Evolutionary conservation across 805 yeast species (phyloP), one percentile per base, ranked within the genome.

Genomic region (Suhomyces pyralidae): DNA sequence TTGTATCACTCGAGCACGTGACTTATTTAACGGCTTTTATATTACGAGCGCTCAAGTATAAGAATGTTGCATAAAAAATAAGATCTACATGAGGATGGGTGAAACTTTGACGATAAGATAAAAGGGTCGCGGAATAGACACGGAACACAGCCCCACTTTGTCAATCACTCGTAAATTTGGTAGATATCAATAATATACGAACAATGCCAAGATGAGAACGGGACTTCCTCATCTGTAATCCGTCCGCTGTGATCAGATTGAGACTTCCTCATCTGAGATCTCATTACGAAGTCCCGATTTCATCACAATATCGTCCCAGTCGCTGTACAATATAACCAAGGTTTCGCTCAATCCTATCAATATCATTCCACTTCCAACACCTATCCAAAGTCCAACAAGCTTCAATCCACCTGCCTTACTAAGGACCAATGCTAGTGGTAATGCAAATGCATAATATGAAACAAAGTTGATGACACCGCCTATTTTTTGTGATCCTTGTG

Each of bases 311-410:
- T 67, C 61, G 1, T 76, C 77, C 88, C 88, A 84, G 55, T 84
- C 71, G 28, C 82, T 78, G 26, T 67, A 69, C 7, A 73, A 61
- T 8, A 84, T 80, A 30, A 78, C 78, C 2, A 67, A 42, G 1
- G 78, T 69, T 55, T 84, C 88, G 15, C 73, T 59, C 2, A 76
- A 45, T 0, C 82, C 87, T 47, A 85, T 79, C 25, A 81, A 50
- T 5, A 81, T 54, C 71, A 85, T 76, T 0, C 91, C 96, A 45
- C 79, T 62, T 7, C 87, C 91, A 56, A 84, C 74, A 0, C 93
- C 93, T 1, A 82, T 55, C 96, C 96, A 89, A 47, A 89, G 67
- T 0, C 96, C 96, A 8, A 71, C 65, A 20, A 88, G 68, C 44
- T 79, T 76, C 57, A 80, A 62, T 20, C 75, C 74, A 14, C 69